Evolutionary conservation across 2,329 filamentous ascomycete genomes (phyloP).

Genomic region (Exophiala viscosa): DNA sequence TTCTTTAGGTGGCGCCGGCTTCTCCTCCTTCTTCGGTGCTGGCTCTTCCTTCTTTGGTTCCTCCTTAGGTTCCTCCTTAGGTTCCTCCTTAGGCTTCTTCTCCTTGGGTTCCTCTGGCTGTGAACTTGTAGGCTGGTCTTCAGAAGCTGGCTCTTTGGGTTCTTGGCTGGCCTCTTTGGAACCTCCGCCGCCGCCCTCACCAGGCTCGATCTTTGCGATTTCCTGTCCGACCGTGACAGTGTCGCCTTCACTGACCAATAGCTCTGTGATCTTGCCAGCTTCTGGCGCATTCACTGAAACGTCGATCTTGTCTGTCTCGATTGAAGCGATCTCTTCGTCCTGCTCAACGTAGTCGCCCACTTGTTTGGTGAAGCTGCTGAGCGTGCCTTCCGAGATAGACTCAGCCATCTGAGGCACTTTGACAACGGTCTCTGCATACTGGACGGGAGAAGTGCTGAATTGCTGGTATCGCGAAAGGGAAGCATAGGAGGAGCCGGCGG

Average conservation of each 20-base stretch:
- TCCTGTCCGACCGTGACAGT: constrained; percentile 94
- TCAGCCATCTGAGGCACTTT: constrained; percentile 98
- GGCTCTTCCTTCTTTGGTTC: constrained; percentile 27
- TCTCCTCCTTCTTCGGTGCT: constrained; percentile 35
- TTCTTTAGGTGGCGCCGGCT: constrained; percentile 34
- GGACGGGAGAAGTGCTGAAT: constrained; percentile 27
- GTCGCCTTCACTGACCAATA: constrained; percentile 88
- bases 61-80: constrained; percentile 23
- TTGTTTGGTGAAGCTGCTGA: constrained; percentile 93
- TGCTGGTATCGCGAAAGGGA: constrained; percentile 19
- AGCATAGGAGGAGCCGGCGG: constrained; percentile 7
- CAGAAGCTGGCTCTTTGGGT: constrained; percentile 39
- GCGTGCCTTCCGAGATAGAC: constrained; percentile 93
- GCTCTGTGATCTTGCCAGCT: constrained; percentile 85
- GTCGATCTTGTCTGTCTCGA: constrained; percentile 99
- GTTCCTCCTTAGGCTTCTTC: constrained; percentile 35
- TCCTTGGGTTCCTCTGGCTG: constrained; percentile 51
- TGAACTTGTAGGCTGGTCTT: constrained; percentile 55
- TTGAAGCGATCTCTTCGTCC: constrained; percentile 97
- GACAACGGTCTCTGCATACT: constrained; percentile 70
- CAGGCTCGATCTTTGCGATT: constrained; percentile 78
- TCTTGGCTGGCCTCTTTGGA: constrained; percentile 51
- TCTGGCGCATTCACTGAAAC: constrained; percentile 93
- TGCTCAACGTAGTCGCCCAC: constrained; percentile 90
- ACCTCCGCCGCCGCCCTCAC: constrained; percentile 58